Conservation (phyloP, 2,329 filamentous ascomycete species). For the Bipolaris sorokiniana region DNA sequence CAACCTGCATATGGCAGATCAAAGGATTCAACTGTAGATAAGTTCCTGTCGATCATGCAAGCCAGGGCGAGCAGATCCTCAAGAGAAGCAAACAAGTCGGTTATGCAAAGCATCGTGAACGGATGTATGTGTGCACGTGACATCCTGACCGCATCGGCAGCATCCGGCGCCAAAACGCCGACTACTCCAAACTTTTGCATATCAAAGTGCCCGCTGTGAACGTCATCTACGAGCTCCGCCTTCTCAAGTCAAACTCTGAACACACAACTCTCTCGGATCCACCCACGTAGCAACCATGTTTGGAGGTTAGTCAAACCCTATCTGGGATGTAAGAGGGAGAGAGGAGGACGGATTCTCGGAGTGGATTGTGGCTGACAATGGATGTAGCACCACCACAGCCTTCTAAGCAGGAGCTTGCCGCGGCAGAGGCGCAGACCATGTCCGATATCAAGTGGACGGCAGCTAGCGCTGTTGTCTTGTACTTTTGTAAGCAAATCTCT, state of each 20-base stretch:
- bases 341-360: not conserved
- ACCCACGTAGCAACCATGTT: slow-evolving; percentile 54
- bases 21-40: not conserved
- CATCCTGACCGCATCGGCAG: not conserved
- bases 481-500: slow-evolving; percentile 69
- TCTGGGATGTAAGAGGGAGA: not conserved
- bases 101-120: not conserved
- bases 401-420: slow-evolving; percentile 71
- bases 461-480: slow-evolving; percentile 70
- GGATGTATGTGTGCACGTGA: slow-evolving; percentile 8
- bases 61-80: not conserved
- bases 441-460: slow-evolving; percentile 71
- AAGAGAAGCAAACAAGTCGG: not conserved
- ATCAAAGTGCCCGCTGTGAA: slow-evolving; percentile 2
- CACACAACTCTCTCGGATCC: slow-evolving; percentile 2
- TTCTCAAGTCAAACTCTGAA: slow-evolving; percentile 1
- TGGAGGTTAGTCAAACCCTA: slow-evolving; percentile 53
- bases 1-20: not conserved
- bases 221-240: slow-evolving; percentile 11
- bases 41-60: not conserved
- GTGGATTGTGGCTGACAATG: slow-evolving; percentile 11
- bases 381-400: slow-evolving; percentile 70
- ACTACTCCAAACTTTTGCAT: slow-evolving; percentile 17
- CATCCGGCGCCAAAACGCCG: slow-evolving; percentile 9
- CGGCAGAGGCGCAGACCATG: slow-evolving; percentile 67